Base-by-base conservation (phyloP, 257 asterid species). In the Gentiana macrophylla region DNA sequence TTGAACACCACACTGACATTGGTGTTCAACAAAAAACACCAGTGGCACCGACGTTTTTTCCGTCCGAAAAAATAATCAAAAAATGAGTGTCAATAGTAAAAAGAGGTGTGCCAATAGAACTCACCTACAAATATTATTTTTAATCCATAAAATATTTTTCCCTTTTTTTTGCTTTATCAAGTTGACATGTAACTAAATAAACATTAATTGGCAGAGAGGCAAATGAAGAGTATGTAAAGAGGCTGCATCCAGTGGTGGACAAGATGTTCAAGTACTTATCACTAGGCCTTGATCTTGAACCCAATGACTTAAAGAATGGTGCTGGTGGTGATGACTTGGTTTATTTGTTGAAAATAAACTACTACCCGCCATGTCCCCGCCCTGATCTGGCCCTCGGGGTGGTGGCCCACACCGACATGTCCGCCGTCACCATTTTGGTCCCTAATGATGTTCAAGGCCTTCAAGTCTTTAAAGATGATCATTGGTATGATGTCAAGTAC, bases 331-430 rank as follows among this genome's bases (percentile, higher is more conserved):
- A 79, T 10, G 87, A 83, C 32, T 45, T 71, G 3, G n/a, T 62
- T 15, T 78, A 63, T 34, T n/a, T 86, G 12, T 54, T 89, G 81
- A 89, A 89, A 59, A 86, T 89, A 60, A 86, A 89, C 65, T 89
- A 81, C 36, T 89, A 89, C 48, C 97, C 97, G 9, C 94, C 95
- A 33, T 89, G 97, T 35, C 95, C 97, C 50, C 76, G 86, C 8
- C 93, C 97, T 0, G 97, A 89, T 65, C 73, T 86, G 11, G 92
- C 85, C 49, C 89, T 86, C 1, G 97, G 97, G 2, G 97, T 89
- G 72, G 86, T 77, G 72, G 83, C 97, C 8, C 97, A 89, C 74
- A 89, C 97, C 1, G 97, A 89, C 76, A 80, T 84, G 86, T 77
- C 87, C 1, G 52, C 69, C 43, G 32, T 89, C 56, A 89, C 95